phyloP scores from a whole-genome alignment of 1,284 basidiomycete species.

The Pseudozyma hubeiensis region DNA sequence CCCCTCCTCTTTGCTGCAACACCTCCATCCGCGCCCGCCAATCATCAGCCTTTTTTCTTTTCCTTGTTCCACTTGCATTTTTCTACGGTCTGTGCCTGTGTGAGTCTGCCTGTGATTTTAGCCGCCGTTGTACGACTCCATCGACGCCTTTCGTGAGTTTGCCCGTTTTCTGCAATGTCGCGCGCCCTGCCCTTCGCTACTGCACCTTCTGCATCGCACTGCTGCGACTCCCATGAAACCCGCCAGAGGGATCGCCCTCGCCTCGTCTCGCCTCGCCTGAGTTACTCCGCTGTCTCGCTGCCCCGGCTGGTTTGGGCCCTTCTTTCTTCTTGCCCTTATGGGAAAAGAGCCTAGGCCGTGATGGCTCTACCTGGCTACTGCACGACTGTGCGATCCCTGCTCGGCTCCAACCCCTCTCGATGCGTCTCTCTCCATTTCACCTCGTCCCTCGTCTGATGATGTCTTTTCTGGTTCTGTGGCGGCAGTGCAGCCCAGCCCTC shows the following conservation, averaged over 20 bases:
- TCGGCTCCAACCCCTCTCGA: neutral
- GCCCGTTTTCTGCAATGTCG: neutral
- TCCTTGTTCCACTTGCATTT: too few relatives aligned
- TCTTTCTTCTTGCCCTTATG: too few relatives aligned
- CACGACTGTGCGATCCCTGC: neutral
- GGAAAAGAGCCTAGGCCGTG: neutral
- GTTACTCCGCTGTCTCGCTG: neutral
- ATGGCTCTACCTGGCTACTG: too few relatives aligned
- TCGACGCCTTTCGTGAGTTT: neutral
- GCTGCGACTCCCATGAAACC: neutral
- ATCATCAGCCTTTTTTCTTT: too few relatives aligned
- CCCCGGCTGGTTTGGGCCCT: too few relatives aligned
- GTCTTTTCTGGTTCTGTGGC: too few relatives aligned
- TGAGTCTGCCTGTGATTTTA: too few relatives aligned
- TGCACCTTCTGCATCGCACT: neutral
- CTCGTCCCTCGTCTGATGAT: neutral
- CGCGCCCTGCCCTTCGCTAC: too few relatives aligned
- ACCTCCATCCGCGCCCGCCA: too few relatives aligned
- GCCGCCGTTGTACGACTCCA: too few relatives aligned
- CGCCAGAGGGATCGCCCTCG: neutral
- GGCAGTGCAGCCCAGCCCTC: neutral
- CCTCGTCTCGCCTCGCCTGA: neutral
- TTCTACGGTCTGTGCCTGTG: too few relatives aligned
- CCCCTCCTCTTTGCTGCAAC: too few relatives aligned
- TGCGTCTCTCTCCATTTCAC: neutral